Evolutionary conservation across 2,329 filamentous ascomycete genomes (phyloP).

Genomic region (Ophiocordyceps camponoti-leonardi): DNA sequence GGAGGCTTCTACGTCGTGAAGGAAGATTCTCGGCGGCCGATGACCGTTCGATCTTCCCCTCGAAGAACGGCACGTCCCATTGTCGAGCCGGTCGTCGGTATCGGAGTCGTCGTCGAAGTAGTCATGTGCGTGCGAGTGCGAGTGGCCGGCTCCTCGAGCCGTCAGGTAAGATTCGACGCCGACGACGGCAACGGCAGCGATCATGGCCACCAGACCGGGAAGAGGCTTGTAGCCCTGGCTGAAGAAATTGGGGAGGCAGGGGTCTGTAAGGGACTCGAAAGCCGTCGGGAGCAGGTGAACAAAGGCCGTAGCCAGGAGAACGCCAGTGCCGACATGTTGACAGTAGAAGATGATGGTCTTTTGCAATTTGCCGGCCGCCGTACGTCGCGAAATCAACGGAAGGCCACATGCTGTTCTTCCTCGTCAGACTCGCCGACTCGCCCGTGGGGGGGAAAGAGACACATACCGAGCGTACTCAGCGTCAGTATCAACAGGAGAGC

Average conservation of each 20-base stretch:
- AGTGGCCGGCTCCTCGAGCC: constrained; percentile 45
- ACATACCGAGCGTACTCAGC: constrained; percentile 38
- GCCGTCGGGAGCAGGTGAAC: constrained; percentile 58
- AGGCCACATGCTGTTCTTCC: constrained; percentile 41
- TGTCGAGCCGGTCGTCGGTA: constrained; percentile 7
- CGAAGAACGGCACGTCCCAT: constrained; percentile 14
- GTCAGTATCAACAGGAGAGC: constrained; percentile 48
- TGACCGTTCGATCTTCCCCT: constrained; percentile 19
- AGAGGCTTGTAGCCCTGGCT: constrained; percentile 63
- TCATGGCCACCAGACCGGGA: constrained; percentile 67
- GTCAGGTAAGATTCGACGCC: constrained; percentile 81
- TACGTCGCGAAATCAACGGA: constrained; percentile 44
- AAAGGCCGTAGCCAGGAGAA: constrained; percentile 74
- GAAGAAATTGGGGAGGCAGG: constrained; percentile 64
- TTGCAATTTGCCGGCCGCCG: constrained; percentile 38
- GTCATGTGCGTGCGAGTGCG: constrained; percentile 34
- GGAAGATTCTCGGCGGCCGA: constrained; percentile 29
- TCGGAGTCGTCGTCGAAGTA: constrained; percentile 31
- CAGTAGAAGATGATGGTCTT: constrained; percentile 46
- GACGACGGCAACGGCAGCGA: constrained; percentile 66
- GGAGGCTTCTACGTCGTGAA: constrained; percentile 32
- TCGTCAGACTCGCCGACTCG: not conserved
- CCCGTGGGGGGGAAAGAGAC: not conserved
- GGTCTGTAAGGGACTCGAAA: constrained; percentile 48
- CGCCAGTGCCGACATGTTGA: constrained; percentile 66